Base-by-base conservation (phyloP, 176 grass and related monocot genomes). In the Paspalum notatum region DNA sequence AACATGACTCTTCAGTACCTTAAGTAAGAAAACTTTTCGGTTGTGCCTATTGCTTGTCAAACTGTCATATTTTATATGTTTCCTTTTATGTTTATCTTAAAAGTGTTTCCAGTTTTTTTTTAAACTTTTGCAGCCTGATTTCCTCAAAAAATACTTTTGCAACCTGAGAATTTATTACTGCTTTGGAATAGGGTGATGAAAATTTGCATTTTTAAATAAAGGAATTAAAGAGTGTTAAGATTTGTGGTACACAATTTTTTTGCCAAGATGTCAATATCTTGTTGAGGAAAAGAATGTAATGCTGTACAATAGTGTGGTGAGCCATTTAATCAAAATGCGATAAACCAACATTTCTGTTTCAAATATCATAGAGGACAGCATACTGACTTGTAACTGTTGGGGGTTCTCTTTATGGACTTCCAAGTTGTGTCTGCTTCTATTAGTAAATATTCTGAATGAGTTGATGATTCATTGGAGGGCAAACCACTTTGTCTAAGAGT, bases 1-100 rank as follows among this genome's bases (percentile, higher is more conserved):
- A 91, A 91, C 38, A 91, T 91, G 89, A 88, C 89, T 41, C 85
- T 91, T 38, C 89, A 81, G 44, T 91, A 91, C 44, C 89, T 91
- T 38, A 91, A 87, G 85, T 88, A 68, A 81, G 81, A 73, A 50
- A 45, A 48, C 6, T 80, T 38, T 9, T 61, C 54, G 55, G 14
- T 9, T 37, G 6, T 71, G 18, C 11, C 4, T 48, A 56, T 38
- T 49, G n/a, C 22, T 56, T 60, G 17, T 59, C 0, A 4, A 48
- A 47, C 48, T 25, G 9, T 27, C 14, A 43, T 56, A 11, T 46
- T 75, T 60, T 47, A 1, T 66, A 25, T 20, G 12, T 68, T 44
- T 46, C 12, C 5, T 62, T 66, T 84, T 80, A 17, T 63, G 46
- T 75, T 63, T 16, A 27, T 21, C 45, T 54, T 68, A 62, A n/a